Conservation (phyloP, 2,329 filamentous ascomycete genomes). For the Chaetomium olivaceum region DNA sequence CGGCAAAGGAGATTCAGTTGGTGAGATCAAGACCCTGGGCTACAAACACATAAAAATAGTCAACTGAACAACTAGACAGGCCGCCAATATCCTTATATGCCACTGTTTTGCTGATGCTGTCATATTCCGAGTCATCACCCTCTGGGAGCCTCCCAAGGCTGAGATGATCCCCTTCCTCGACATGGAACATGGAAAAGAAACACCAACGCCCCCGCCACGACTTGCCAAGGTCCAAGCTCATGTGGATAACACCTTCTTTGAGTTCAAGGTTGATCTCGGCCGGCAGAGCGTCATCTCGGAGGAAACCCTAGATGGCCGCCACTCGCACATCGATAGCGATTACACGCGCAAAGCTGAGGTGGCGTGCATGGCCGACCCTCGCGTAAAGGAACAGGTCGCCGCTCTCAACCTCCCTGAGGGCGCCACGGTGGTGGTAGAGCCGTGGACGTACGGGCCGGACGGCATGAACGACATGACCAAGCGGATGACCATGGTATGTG, state of each 20-base stretch:
- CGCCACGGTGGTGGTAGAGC: conserved; percentile 50
- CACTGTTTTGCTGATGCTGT: conserved; percentile 4
- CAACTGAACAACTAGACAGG: conserved; percentile 6
- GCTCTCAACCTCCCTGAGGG: conserved; percentile 47
- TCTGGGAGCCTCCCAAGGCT: conserved; percentile 53
- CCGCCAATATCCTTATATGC: conserved; percentile 15
- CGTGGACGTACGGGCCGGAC: conserved; percentile 58
- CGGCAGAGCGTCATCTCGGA: conserved; percentile 34
- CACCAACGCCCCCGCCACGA: conserved; percentile 36
- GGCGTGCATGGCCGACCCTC: conserved; percentile 44
- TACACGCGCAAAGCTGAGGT: conserved; percentile 52
- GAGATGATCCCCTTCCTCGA: conserved; percentile 49
- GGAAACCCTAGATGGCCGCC: conserved; percentile 43
- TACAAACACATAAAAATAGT: background rate
- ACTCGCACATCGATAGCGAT: conserved; percentile 49
- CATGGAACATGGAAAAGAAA: conserved; percentile 41
- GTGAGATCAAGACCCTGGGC: background rate
- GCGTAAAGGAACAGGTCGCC: conserved; percentile 47
- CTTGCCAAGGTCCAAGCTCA: conserved; percentile 45
- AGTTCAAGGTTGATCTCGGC: conserved; percentile 40
- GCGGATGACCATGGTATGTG: conserved; percentile 50
- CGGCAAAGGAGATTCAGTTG: conserved; percentile 15
- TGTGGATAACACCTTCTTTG: conserved; percentile 35
- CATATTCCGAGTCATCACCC: conserved; percentile 51
- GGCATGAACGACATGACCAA: conserved; percentile 53